These are phyloP conservation scores for Chaetomium sp. DNA, from an alignment of 2,329 filamentous ascomycete genomes.

Conservation along the genomic window DNA sequence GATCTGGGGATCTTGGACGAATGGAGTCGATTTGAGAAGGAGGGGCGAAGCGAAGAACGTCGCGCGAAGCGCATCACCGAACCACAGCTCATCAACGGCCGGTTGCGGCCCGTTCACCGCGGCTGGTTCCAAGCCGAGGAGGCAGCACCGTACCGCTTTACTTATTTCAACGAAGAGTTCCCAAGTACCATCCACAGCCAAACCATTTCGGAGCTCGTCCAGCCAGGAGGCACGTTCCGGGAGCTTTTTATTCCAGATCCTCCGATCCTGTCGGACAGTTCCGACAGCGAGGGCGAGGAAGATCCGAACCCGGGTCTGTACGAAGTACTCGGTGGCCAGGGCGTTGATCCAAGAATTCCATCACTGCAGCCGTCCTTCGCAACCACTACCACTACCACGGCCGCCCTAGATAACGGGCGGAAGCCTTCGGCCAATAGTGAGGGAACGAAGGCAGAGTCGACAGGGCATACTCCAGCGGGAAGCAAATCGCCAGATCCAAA, in stretches of 20 bases:
- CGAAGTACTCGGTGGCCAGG: conserved; percentile 24
- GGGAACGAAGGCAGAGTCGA: conserved; percentile 26
- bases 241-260: conserved; percentile 90
- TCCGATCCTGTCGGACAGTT: conserved; percentile 65
- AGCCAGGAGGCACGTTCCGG: conserved; percentile 74
- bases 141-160: conserved; percentile 88
- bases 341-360: conserved; percentile 38
- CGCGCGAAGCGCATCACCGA: conserved; percentile 89
- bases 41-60: conserved; percentile 73
- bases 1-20: conserved; percentile 78
- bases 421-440: conserved; percentile 17
- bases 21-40: conserved; percentile 87
- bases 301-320: conserved; percentile 28
- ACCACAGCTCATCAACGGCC: conserved; percentile 83
- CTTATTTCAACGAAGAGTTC: conserved; percentile 97
- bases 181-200: conserved; percentile 94
- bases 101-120: conserved; percentile 71
- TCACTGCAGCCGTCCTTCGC: conserved; percentile 42
- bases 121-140: conserved; percentile 85
- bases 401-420: conserved; percentile 15
- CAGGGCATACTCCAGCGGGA: conserved; percentile 21
- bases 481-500: conserved; percentile 33
- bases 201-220: conserved; percentile 86
- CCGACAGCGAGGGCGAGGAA: conserved; percentile 56
- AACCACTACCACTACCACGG: conserved; percentile 19